Conservation (phyloP, 2,329 filamentous ascomycete species). For the Colletotrichum sojae region DNA sequence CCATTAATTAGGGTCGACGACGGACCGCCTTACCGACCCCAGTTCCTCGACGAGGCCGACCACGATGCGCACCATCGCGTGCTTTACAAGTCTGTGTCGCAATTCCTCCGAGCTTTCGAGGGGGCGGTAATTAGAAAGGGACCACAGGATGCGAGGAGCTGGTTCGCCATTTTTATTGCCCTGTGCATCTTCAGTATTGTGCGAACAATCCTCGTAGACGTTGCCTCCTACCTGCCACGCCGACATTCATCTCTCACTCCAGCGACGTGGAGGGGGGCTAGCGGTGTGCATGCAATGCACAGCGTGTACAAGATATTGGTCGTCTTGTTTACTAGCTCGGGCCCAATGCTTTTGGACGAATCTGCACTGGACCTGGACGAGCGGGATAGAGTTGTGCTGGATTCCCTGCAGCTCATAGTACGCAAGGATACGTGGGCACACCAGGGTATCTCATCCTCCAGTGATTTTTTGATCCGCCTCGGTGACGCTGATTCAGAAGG, state of each 20-base stretch:
- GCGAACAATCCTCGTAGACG: conserved; percentile 65
- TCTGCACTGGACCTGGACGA: conserved; percentile 57
- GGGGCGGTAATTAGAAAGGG: conserved; percentile 55
- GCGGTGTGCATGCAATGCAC: conserved; percentile 55
- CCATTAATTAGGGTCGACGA: conserved; percentile 57
- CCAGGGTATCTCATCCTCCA: conserved; percentile 61
- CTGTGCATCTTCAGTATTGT: conserved; percentile 72
- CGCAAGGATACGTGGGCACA: conserved; percentile 63
- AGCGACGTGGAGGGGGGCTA: conserved; percentile 27
- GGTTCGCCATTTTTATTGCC: conserved; percentile 67
- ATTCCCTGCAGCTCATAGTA: conserved; percentile 60
- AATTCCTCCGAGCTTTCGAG: conserved; percentile 69
- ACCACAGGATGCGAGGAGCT: conserved; percentile 58
- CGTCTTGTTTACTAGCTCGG: conserved; percentile 60
- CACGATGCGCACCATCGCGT: conserved; percentile 62
- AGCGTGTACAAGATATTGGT: conserved; percentile 67
- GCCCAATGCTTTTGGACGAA: conserved; percentile 61
- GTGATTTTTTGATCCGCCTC: conserved; percentile 65
- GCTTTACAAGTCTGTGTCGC: conserved; percentile 64
- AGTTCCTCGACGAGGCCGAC: conserved; percentile 58
- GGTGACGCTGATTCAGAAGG: conserved; percentile 61
- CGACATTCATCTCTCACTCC: conserved; percentile 30
- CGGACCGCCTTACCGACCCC: conserved; percentile 43
- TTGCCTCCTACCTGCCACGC: conserved; percentile 50
- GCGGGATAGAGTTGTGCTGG: conserved; percentile 61